Evolutionary conservation across 495 filamentous ascomycete species (phyloP).

Genomic region (Penicillium canescens): DNA sequence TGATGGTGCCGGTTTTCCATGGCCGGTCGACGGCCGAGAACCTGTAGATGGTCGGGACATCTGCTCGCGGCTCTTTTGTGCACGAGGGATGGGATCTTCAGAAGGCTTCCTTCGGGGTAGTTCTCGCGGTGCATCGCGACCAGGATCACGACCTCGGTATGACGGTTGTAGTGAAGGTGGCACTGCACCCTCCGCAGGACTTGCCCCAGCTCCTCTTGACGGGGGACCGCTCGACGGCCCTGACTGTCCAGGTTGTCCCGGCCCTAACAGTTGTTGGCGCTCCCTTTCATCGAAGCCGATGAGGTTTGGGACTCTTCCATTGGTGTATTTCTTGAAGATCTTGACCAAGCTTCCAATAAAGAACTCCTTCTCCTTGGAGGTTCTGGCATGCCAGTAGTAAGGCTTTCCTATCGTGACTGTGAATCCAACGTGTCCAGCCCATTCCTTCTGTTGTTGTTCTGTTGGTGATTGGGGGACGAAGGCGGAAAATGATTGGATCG

Average conservation of each 20-base stretch:
- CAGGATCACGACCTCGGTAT: constrained; percentile 30
- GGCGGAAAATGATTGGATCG: constrained; percentile 75
- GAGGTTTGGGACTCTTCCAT: constrained; percentile 76
- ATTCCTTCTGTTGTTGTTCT: constrained; percentile 69
- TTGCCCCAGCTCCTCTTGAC: constrained; percentile 32
- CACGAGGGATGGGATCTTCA: constrained; percentile 41
- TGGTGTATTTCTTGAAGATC: constrained; percentile 94
- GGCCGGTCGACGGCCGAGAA: constrained; percentile 25
- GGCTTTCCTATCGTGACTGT: constrained; percentile 87
- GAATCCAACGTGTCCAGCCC: constrained; percentile 81
- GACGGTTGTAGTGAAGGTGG: constrained; percentile 35
- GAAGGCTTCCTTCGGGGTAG: constrained; percentile 33
- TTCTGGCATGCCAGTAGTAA: constrained; percentile 95
- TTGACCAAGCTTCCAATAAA: constrained; percentile 94
- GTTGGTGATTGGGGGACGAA: constrained; percentile 49
- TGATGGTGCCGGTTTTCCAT: constrained; percentile 23
- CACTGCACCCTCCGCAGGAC: constrained; percentile 36
- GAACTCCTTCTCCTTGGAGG: constrained; percentile 94
- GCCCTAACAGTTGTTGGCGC: constrained; percentile 65
- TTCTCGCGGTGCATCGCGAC: constrained; percentile 40
- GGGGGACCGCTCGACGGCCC: constrained; percentile 32
- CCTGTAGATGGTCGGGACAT: constrained; percentile 43
- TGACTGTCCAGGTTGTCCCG: constrained; percentile 32
- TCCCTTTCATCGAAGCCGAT: constrained; percentile 81
- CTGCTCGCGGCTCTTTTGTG: constrained; percentile 49